Evolutionary conservation across 176 grass and related monocot species (phyloP).

Genomic region (Dendrocalamus sinicus): DNA sequence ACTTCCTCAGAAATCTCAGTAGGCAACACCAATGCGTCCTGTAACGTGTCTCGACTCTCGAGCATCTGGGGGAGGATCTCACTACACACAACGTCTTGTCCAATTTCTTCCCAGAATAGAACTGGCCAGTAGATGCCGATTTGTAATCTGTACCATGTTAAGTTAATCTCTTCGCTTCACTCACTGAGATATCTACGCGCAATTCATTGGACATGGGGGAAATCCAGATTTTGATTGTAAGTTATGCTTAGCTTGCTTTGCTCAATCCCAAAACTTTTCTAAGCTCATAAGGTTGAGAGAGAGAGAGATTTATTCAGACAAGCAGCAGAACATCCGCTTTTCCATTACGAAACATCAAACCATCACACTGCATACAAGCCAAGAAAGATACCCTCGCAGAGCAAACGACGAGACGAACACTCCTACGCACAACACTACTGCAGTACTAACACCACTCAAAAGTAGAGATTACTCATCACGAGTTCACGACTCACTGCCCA

Average conservation of each 20-base stretch:
- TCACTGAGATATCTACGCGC: too few relatives aligned
- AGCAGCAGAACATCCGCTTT: background rate
- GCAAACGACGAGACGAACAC: background rate
- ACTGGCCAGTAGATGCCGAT: background rate
- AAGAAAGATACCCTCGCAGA: background rate
- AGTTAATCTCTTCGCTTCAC: too few relatives aligned
- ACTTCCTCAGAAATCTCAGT: background rate
- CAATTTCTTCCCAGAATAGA: background rate
- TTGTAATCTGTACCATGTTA: too few relatives aligned
- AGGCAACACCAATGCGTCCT: background rate
- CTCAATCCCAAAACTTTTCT: background rate
- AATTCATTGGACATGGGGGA: background rate
- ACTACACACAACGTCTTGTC: background rate
- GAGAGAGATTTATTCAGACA: conserved; percentile 5
- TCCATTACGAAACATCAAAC: background rate
- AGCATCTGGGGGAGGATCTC: too few relatives aligned
- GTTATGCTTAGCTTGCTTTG: background rate
- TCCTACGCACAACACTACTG: background rate
- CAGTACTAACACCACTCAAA: too few relatives aligned
- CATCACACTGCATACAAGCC: background rate
- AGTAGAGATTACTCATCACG: background rate
- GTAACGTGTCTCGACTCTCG: background rate
- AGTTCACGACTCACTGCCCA: background rate
- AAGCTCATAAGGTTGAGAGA: background rate
- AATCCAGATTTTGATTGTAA: background rate